Base-by-base conservation (phyloP, 257 asterid species). In the Rhazya stricta region DNA sequence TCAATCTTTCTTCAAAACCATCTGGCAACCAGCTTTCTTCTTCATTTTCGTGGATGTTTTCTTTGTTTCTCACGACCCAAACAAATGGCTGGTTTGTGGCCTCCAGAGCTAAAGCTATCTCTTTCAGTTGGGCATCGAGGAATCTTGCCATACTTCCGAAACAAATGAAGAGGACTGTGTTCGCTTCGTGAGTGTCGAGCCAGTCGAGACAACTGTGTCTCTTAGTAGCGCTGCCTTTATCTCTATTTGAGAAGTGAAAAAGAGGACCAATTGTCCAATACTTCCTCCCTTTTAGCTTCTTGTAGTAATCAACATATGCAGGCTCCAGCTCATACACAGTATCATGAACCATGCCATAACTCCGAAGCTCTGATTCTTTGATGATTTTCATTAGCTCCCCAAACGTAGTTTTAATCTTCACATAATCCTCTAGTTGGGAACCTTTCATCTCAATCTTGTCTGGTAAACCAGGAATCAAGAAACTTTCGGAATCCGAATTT, bases 201-300 rank as follows among this genome's bases (percentile, higher is more conserved):
- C 74, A 43, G 16, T 50, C 27, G 10, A 69, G 27, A 34, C 46
- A 48, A 0, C 13, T 32, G 34, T 71, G 74, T 4, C 29, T 21
- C 1, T 16, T 21, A 3, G 0, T 23, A 29, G 34, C 32, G 37
- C 3, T 56, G 8, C 1, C 46, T 4, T n/a, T 37, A 53, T 34
- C 48, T 23, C 37, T 56, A 9, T 36, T 72, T 36, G 67, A 41
- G 23, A 56, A 56, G n/a, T 72, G 32, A 19, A 72, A 72, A 43
- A 79, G 81, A 65, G 84, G 86, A 29, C 82, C 86, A 5, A 83
- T 74, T 0, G 53, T 37, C 78, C 78, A 78, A 7, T 11, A n/a
- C 0, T 68, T 83, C 50, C 60, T 66, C 21, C 84, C 74, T 39
- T 25, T 71, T 15, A 77, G 42, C 66, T 71, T 67, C 19, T 60